A percentile compares a stretch with the other conserved stretches of the same genome.
Evolutionary conservation across 176 grass and related monocot species (phyloP).

Genomic region (Saccharum officinarum): DNA sequence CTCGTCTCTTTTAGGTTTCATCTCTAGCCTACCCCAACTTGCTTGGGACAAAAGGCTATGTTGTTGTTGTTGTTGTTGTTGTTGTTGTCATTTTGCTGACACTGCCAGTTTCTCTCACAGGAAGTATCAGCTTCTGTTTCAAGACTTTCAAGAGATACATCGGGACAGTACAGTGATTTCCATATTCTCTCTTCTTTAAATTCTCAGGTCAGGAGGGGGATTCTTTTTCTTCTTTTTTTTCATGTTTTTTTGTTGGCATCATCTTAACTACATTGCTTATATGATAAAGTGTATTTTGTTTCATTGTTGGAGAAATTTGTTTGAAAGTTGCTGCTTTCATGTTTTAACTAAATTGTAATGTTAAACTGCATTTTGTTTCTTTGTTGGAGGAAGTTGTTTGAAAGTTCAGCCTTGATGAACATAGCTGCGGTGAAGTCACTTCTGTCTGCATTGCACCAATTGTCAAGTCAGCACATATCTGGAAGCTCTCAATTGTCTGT

Average conservation of each 20-base stretch:
- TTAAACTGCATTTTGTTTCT: constrained; percentile 41
- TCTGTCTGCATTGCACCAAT: constrained; percentile 83
- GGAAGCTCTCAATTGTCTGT: constrained; percentile 59
- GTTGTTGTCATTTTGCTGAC: no score
- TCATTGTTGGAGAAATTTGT: constrained; percentile 53
- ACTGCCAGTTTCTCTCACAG: constrained; percentile 40
- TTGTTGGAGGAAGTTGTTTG: constrained; percentile 81
- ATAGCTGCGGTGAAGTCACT: constrained; percentile 93
- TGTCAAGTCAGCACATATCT: constrained; percentile 88
- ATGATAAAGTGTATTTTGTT: constrained; percentile 6
- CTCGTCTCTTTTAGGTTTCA: no score
- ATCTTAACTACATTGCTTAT: background rate
- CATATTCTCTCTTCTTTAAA: constrained; percentile 98
- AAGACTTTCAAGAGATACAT: constrained; percentile 81
- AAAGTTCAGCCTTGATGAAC: constrained; percentile 97
- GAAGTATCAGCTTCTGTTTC: constrained; percentile 96
- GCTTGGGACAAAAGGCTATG: no score
- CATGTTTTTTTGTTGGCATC: background rate
- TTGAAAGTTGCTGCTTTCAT: constrained; percentile 51
- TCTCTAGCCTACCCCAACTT: no score
- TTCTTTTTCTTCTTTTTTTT: constrained; percentile 19
- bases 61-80: no score
- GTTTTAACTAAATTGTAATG: constrained; percentile 11
- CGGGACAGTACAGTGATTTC: constrained; percentile 98
- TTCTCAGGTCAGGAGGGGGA: constrained; percentile 84